Conservation (phyloP, 495 filamentous ascomycete species). For the Lepraria neglecta region DNA sequence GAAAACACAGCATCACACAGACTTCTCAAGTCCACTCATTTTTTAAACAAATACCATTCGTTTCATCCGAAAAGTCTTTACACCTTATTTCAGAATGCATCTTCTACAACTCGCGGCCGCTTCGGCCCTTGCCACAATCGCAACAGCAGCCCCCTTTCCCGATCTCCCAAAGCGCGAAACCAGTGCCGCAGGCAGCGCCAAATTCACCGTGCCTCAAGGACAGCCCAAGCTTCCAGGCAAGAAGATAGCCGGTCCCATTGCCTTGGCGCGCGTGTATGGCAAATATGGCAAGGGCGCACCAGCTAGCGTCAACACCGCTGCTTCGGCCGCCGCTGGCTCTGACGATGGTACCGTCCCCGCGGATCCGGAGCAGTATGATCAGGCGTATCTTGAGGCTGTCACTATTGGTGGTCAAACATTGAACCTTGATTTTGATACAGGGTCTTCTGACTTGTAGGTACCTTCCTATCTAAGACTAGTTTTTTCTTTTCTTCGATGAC, state of each 20-base stretch:
- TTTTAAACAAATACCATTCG: background rate
- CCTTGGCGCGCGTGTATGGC: constrained; percentile 38
- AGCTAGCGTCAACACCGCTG: constrained; percentile 33
- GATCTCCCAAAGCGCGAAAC: constrained; percentile 12
- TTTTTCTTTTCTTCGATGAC: constrained; percentile 11
- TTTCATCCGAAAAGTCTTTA: background rate
- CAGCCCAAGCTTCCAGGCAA: constrained; percentile 17
- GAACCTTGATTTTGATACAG: constrained; percentile 68
- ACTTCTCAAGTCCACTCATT: constrained; percentile 2
- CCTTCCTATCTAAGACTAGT: background rate
- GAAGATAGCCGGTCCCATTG: constrained; percentile 35
- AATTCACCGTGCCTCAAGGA: constrained; percentile 20
- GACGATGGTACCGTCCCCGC: constrained; percentile 44
- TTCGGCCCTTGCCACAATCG: constrained; percentile 20
- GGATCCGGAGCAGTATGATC: constrained; percentile 51
- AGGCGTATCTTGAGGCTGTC: constrained; percentile 61
- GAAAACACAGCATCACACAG: constrained; percentile 9
- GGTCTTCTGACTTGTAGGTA: constrained; percentile 65
- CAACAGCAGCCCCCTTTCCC: constrained; percentile 17
- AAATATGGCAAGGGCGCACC: constrained; percentile 43
- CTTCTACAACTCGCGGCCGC: constrained; percentile 22
- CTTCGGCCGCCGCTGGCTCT: constrained; percentile 38
- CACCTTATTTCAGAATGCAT: constrained; percentile 16
- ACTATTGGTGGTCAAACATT: constrained; percentile 56
- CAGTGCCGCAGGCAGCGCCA: constrained; percentile 11